Percentiles rank a stretch among this genome's conserved stretches.
Evolutionary conservation across 805 yeast genomes (phyloP).

Genomic region (Schwanniomyces yamadae): DNA sequence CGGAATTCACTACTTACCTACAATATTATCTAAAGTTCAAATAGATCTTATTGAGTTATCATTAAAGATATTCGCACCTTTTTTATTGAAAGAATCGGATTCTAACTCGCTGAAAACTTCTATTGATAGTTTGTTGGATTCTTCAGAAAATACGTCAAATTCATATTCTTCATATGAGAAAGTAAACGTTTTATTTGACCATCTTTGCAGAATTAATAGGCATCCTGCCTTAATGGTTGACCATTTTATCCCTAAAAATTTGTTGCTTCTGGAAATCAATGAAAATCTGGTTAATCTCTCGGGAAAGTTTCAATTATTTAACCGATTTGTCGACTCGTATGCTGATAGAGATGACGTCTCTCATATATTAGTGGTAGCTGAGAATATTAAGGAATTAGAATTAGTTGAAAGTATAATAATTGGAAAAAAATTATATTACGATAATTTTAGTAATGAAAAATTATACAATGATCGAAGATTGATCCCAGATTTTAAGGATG

Average conservation of each 20-base stretch:
- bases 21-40: slow-evolving; percentile 33
- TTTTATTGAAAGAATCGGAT: slow-evolving; percentile 21
- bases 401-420: slow-evolving; percentile 72
- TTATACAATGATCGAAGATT: slow-evolving; percentile 44
- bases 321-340: slow-evolving; percentile 43
- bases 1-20: slow-evolving; percentile 35
- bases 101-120: slow-evolving; percentile 27
- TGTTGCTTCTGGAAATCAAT: slow-evolving; percentile 64
- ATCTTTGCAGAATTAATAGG: slow-evolving; percentile 49
- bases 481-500: slow-evolving; percentile 6
- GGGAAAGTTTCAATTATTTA: slow-evolving; percentile 59
- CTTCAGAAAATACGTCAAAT: slow-evolving; percentile 6
- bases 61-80: slow-evolving; percentile 28
- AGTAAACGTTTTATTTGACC: slow-evolving; percentile 44
- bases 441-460: slow-evolving; percentile 65
- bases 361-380: slow-evolving; percentile 49
- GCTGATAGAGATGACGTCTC: slow-evolving; percentile 13
- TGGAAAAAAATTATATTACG: slow-evolving; percentile 68
- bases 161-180: slow-evolving; percentile 23
- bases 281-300: slow-evolving; percentile 52
- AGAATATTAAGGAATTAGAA: slow-evolving; percentile 68
- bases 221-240: slow-evolving; percentile 75
- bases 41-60: slow-evolving; percentile 32
- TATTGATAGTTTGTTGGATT: slow-evolving; percentile 37
- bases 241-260: slow-evolving; percentile 72